A percentile compares a stretch with the other conserved stretches of the same genome.
These are phyloP conservation scores for Stevia rebaudiana DNA, from an alignment of 140 eudicot genomes.

Conservation along the genomic window DNA sequence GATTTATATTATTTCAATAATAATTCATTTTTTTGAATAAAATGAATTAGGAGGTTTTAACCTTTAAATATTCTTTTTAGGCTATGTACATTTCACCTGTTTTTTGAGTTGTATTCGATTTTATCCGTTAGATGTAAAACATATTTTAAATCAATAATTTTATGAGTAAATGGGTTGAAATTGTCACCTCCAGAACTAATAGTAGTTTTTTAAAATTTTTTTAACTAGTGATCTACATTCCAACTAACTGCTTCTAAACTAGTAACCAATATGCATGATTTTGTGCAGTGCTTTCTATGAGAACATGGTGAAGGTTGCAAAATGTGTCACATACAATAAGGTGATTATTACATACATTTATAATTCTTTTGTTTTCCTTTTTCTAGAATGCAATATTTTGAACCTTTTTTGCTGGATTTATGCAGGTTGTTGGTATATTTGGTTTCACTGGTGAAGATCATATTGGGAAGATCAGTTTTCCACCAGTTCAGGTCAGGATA, in stretches of 20 bases:
- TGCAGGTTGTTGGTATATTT: slow-evolving; percentile 87
- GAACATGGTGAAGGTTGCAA: slow-evolving; percentile 86
- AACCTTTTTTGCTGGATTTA: neutral
- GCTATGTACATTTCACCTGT: neutral
- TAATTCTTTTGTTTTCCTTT: neutral
- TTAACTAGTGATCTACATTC: neutral
- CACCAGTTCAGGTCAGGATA: slow-evolving; percentile 70
- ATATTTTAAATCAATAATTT: neutral
- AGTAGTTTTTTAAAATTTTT: neutral
- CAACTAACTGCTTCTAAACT: neutral
- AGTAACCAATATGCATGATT: neutral
- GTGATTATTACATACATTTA: slow-evolving; percentile 23
- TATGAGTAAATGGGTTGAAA: neutral
- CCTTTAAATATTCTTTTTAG: neutral
- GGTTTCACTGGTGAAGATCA: slow-evolving; percentile 95
- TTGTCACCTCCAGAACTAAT: neutral
- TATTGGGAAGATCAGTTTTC: slow-evolving; percentile 86
- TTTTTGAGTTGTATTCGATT: neutral
- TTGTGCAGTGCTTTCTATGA: slow-evolving; percentile 64
- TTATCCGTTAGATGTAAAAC: neutral
- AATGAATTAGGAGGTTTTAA: neutral
- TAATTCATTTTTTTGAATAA: neutral
- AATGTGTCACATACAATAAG: slow-evolving; percentile 91
- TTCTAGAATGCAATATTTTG: neutral
- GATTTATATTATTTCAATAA: neutral